Percentiles rank a stretch among this genome's conserved stretches.
phyloP scores from a whole-genome alignment of 1,139 yeast genomes.

The Pichiaceae sp. region DNA sequence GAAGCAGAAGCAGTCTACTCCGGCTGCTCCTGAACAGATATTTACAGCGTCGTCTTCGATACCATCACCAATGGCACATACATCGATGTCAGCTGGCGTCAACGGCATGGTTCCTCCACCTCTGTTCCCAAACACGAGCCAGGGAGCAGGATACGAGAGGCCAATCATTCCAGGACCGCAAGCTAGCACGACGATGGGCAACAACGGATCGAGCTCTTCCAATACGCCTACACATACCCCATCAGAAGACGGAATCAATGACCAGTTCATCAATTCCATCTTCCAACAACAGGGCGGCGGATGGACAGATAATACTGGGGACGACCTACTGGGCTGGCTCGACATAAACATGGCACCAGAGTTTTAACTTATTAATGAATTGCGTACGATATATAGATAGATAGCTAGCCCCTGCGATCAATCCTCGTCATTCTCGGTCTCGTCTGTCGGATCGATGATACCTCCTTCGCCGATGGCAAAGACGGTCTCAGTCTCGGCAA shows the following conservation, averaged over 20 bases:
- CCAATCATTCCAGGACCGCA: not conserved
- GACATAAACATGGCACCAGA: slow-evolving; percentile 61
- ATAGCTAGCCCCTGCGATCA: not conserved
- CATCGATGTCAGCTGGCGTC: slow-evolving; percentile 20
- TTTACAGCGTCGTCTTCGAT: not conserved
- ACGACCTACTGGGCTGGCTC: slow-evolving; percentile 94
- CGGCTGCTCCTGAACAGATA: not conserved
- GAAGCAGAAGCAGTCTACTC: not conserved
- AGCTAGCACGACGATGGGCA: not conserved
- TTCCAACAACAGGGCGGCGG: slow-evolving; percentile 70
- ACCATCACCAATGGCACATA: slow-evolving; percentile 3
- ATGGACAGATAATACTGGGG: slow-evolving; percentile 70
- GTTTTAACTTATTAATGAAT: slow-evolving; percentile 24
- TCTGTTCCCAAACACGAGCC: slow-evolving; percentile 12
- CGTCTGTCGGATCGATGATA: slow-evolving; percentile 78
- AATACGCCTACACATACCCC: slow-evolving; percentile 12
- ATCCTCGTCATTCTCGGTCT: slow-evolving; percentile 37
- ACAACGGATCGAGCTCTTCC: slow-evolving; percentile 3
- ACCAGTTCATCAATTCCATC: slow-evolving; percentile 37
- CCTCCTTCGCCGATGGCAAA: slow-evolving; percentile 97
- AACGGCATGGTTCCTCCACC: slow-evolving; percentile 21
- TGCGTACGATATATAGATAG: slow-evolving; percentile 1
- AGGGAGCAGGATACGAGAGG: not conserved
- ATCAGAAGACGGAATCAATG: slow-evolving; percentile 27
- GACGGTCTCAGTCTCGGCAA: slow-evolving; percentile 91